A percentile compares a stretch with the other conserved stretches of the same genome.
Conservation (phyloP, 106 monocot species). For the Vanilla planifolia region DNA sequence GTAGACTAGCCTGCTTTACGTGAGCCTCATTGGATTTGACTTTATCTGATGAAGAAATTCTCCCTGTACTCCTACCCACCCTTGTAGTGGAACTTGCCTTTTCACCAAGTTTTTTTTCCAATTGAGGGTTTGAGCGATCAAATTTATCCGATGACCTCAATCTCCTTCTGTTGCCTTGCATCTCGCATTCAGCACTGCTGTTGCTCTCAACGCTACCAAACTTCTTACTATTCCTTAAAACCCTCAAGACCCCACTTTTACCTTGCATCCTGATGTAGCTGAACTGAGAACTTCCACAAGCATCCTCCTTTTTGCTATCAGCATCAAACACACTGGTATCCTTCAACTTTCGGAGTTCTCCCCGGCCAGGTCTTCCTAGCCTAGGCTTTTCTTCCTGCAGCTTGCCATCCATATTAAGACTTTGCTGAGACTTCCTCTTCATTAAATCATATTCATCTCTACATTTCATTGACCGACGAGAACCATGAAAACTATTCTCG, state of each 20-base stretch:
- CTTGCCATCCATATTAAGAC: not conserved
- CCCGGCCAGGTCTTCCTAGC: not conserved
- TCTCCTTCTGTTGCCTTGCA: not conserved
- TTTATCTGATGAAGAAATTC: not conserved
- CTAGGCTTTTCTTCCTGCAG: not conserved
- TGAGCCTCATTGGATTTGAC: not conserved
- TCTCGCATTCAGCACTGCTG: not conserved
- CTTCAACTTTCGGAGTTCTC: conserved; percentile 2
- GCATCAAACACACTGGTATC: not conserved
- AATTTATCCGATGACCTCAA: not conserved
- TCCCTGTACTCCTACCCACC: not conserved
- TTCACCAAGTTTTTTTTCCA: not conserved
- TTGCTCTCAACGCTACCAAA: not conserved
- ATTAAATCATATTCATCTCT: not conserved
- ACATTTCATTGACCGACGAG: not conserved
- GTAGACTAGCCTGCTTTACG: not conserved
- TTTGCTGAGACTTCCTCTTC: not conserved
- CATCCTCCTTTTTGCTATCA: not conserved
- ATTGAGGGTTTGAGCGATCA: not conserved
- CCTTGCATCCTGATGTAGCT: not conserved
- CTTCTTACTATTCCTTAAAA: not conserved
- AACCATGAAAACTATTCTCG: not conserved
- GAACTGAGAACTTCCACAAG: not conserved
- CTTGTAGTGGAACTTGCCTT: not conserved
- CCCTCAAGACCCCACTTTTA: not conserved